A percentile compares a stretch with the other conserved stretches of the same genome.
Evolutionary conservation across 306 rosid genomes (phyloP).

Genomic region (Geum urbanum): DNA sequence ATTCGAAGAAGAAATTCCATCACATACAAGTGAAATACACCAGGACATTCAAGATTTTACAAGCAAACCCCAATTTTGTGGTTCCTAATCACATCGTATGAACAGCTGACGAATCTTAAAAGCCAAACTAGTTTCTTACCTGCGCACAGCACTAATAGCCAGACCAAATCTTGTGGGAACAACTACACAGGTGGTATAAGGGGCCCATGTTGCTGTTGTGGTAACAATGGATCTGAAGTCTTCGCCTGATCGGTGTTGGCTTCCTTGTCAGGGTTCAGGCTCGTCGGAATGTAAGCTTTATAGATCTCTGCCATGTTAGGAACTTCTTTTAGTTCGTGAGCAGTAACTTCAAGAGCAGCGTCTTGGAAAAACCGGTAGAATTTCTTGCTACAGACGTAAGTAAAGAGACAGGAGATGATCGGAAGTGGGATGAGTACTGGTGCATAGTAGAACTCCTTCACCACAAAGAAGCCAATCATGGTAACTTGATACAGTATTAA

Average conservation of each 20-base stretch:
- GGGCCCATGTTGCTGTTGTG: constrained; percentile 46
- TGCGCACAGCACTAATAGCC: neutral
- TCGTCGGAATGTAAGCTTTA: constrained; percentile 61
- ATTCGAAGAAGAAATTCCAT: neutral
- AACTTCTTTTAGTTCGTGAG: constrained; percentile 39
- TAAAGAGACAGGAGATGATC: constrained; percentile 47
- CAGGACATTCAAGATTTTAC: neutral
- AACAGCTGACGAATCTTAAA: constrained; percentile 5
- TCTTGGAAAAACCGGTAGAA: constrained; percentile 58
- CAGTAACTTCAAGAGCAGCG: constrained; percentile 59
- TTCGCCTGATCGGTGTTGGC: constrained; percentile 53
- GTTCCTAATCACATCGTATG: constrained; percentile 10
- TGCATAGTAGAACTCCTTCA: constrained; percentile 44
- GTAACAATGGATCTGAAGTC: constrained; percentile 74
- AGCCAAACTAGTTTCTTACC: neutral
- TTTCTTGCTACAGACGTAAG: constrained; percentile 47
- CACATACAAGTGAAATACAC: neutral
- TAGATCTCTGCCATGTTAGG: constrained; percentile 71
- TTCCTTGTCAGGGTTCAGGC: constrained; percentile 66
- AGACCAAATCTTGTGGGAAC: neutral
- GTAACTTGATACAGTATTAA: constrained; percentile 71
- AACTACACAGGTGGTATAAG: constrained; percentile 9
- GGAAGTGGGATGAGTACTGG: constrained; percentile 62
- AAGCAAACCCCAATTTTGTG: neutral
- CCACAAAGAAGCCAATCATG: constrained; percentile 74